Evolutionary conservation across 306 rosid genomes (phyloP), one percentile per base, ranked within the genome.

Genomic region (Carpinus fangiana): DNA sequence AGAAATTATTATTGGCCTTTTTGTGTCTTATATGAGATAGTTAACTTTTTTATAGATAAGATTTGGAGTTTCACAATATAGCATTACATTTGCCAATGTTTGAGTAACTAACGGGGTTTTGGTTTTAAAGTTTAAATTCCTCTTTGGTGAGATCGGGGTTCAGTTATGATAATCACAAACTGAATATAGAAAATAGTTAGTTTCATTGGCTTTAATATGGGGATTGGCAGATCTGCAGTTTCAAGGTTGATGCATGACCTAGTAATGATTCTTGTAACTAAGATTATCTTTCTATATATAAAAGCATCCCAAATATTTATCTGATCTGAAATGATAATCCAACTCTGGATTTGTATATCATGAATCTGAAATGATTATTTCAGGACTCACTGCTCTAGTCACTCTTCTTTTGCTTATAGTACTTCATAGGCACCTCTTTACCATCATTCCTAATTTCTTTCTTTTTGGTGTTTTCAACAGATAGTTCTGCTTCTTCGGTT

Each of bases 401-500:
- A 51, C 17, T 53, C 8, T 36, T 55, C 34, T 70, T 75, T 54
- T 61, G 38, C 51, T 54, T 54, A 50, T 31, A 36, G 61, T 61
- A 4, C 46, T 74, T 54, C 16, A 34, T 57, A 47, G 50, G 45
- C 60, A 77, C 38, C 26, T 18, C 72, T 43, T 71, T 53, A 60
- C 45, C 41, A 47, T 79, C 47, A 56, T 31, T 65, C 66, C 74
- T 62, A 8, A 73, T n/a, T 48, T 14, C 23, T 18, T 34, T 65
- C 18, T 26, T 72, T 75, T 20, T 71, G 62, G 70, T 76, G 43
- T 77, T 10, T 45, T 23, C 31, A 70, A 80, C 86, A 87, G 93
- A 87, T 87, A 45, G 82, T 84, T 74, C 77, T 89, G 68, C 86
- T 83, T 46, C 93, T 83, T 62, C 82, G 85, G 80, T 85, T 89